Evolutionary conservation across 306 rosid species (phyloP).

Genomic region (Acacia confusa): DNA sequence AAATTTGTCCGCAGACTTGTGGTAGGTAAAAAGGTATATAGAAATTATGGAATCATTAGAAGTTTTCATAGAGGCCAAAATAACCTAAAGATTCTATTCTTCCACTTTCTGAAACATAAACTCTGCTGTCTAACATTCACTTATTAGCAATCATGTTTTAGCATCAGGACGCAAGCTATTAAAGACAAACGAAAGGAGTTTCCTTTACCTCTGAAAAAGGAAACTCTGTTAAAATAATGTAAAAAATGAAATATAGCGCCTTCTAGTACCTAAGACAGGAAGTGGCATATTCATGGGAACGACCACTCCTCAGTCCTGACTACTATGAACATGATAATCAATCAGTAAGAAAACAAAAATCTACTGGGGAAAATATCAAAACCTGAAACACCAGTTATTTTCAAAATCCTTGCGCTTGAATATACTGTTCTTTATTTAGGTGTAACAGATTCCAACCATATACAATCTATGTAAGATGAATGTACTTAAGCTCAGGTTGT

Average conservation of each 20-base stretch:
- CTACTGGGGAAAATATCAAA: not conserved
- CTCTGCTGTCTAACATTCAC: constrained; percentile 28
- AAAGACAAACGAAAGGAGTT: constrained; percentile 20
- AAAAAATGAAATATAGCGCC: not conserved
- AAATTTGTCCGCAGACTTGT: constrained; percentile 13
- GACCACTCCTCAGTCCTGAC: not conserved
- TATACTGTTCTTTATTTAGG: not conserved
- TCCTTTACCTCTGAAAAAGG: constrained; percentile 17
- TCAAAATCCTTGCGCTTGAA: not conserved
- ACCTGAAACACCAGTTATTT: not conserved
- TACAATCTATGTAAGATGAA: not conserved
- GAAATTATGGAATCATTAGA: constrained; percentile 26
- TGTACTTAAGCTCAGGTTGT: not conserved
- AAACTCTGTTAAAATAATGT: not conserved
- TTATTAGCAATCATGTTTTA: constrained; percentile 32
- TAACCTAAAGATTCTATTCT: constrained; percentile 41
- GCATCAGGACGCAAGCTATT: constrained; percentile 26
- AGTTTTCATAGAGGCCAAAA: constrained; percentile 14
- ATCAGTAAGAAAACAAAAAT: not conserved
- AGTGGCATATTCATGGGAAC: constrained; percentile 10
- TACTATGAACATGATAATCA: constrained; percentile 10
- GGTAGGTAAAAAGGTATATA: not conserved
- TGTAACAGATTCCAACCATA: not conserved
- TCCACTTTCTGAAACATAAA: constrained; percentile 16
- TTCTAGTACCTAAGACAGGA: not conserved